Base-by-base conservation (phyloP, 169 alveolate genomes). In the Cyclospora cayetanensis region DNA sequence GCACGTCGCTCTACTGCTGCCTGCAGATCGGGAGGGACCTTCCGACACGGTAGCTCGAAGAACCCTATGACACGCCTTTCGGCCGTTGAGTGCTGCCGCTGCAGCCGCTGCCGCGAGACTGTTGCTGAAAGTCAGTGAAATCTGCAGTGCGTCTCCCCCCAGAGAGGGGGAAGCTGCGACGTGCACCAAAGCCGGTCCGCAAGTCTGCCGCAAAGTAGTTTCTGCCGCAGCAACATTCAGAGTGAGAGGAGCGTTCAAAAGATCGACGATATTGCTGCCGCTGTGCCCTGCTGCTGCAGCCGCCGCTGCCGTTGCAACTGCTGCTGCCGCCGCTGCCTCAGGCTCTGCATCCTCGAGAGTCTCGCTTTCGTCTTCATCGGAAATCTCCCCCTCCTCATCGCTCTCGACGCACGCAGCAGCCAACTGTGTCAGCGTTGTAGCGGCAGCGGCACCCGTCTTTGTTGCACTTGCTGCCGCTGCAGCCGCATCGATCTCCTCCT, bases 291-390 rank as follows among this genome's bases (percentile, higher is more conserved):
- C 34, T 55, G 34, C 70, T 66, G 79, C 79, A 27, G 79, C 79
- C 31, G 79, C 79, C 31, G 79, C 79, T 66, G 79, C 79, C 31
- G 79, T 42, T 66, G 79, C 79, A 27, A 27, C 79, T 66, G 79
- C 79, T 31, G 79, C 79, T 66, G 79, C 79, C 7, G 79, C 79
- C 31, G 79, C 79, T 66, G 79, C 79, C 43, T 66, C 79, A 20
- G 46, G 22, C 7, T 25, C 39, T 20, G 79, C 79, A 4, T 11
- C 79, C 25, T 66, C 46, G 9, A 42, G 35, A 31, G 79, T 4
- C 5, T 12, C 35, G 42, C 46, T 27, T 20, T 66, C 79, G 9
- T 66, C 79, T 27, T 66, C 79, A 7, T 66, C 79, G 43, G 79
- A 66, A 29, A 66, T 66, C 4, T 37, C 79, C 43, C 79, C 79